Evolutionary conservation across 129 eudicot genomes (phyloP).

Genomic region (Arctium minus): DNA sequence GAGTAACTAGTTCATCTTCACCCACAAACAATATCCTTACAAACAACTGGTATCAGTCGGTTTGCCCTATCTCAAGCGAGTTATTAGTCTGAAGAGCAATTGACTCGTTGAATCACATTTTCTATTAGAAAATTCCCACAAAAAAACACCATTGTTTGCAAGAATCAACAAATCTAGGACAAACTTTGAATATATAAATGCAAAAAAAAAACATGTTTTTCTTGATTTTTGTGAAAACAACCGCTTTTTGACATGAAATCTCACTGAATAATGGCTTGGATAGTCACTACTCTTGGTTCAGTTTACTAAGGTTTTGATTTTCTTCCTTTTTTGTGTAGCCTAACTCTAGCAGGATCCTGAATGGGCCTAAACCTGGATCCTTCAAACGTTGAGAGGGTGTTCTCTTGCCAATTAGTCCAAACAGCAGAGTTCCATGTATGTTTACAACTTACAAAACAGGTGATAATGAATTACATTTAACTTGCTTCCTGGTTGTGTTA

Average conservation of each 20-base stretch:
- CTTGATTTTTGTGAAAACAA: not conserved
- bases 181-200: not conserved
- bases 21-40: not conserved
- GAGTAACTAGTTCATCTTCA: slow-evolving; percentile 26
- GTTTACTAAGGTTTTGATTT: not conserved
- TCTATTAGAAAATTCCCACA: not conserved
- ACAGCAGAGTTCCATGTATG: not conserved
- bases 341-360: not conserved
- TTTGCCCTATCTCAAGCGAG: not conserved
- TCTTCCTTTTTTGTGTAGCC: not conserved
- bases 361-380: not conserved
- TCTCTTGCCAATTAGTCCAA: not conserved
- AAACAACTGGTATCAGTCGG: not conserved
- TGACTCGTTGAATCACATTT: not conserved
- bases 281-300: not conserved
- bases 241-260: not conserved
- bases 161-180: not conserved
- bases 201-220: not conserved
- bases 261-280: not conserved
- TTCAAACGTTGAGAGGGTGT: not conserved
- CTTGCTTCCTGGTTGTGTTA: not conserved
- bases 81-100: not conserved
- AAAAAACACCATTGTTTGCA: not conserved
- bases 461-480: not conserved
- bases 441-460: not conserved